Conservation (phyloP, 495 filamentous ascomycete genomes). For the Penicillium turbatum region DNA sequence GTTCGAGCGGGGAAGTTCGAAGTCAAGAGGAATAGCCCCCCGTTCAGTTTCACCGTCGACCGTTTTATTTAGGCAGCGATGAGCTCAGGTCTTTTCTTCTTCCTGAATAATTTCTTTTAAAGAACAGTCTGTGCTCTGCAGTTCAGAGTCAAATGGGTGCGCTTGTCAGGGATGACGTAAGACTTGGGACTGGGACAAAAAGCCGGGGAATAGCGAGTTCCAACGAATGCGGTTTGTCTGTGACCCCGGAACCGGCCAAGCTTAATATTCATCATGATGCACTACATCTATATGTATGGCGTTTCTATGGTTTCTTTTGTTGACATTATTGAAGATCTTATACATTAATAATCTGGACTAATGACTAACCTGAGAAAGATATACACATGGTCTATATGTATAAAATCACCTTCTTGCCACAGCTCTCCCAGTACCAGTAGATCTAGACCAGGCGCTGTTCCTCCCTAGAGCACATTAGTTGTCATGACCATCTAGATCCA, state of each 20-base stretch:
- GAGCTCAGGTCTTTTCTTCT: neutral
- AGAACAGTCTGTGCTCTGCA: conserved; percentile 8
- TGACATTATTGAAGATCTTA: too few relatives aligned
- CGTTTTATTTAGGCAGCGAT: neutral
- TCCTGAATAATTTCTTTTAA: neutral
- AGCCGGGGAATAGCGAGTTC: conserved; percentile 17
- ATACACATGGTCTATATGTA: neutral
- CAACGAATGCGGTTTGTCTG: conserved; percentile 23
- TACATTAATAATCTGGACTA: too few relatives aligned
- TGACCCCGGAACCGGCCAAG: conserved; percentile 1
- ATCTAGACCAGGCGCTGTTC: neutral
- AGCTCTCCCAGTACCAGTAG: too few relatives aligned
- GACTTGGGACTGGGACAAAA: conserved; percentile 29
- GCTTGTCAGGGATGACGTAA: conserved; percentile 43
- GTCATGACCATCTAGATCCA: neutral
- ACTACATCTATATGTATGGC: neutral
- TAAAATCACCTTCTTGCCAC: neutral
- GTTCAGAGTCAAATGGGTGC: conserved; percentile 4
- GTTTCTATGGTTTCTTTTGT: neutral
- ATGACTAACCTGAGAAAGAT: too few relatives aligned
- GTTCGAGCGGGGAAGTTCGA: conserved; percentile 20
- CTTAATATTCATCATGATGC: conserved; percentile 2
- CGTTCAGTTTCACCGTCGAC: neutral
- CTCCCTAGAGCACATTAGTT: neutral
- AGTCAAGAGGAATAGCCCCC: conserved; percentile 12